Evolutionary conservation across 306 rosid genomes (phyloP).

Genomic region (Dicorynia guianensis): DNA sequence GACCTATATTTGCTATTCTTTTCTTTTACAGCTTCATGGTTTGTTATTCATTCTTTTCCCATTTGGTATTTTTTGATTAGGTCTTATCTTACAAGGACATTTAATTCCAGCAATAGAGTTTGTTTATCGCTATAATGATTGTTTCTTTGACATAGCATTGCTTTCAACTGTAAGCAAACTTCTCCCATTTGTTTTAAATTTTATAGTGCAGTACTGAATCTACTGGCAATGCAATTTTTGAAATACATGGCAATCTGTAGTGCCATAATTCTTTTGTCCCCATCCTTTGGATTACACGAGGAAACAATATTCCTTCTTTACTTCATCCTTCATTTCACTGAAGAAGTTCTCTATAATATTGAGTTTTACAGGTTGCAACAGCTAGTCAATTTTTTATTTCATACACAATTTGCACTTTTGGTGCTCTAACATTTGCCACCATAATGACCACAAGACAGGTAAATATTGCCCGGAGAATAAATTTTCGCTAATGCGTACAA

Average conservation of each 20-base stretch:
- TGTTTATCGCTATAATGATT: constrained; percentile 76
- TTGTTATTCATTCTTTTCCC: constrained; percentile 35
- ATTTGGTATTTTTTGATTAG: constrained; percentile 50
- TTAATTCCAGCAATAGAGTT: constrained; percentile 78
- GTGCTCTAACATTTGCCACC: constrained; percentile 92
- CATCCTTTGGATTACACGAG: neutral
- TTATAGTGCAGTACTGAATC: neutral
- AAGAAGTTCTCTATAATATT: constrained; percentile 10
- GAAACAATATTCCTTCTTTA: constrained; percentile 3
- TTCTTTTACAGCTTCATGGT: constrained; percentile 37
- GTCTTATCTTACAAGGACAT: constrained; percentile 85
- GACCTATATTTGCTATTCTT: constrained; percentile 7
- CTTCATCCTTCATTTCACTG: constrained; percentile 29
- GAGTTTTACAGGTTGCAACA: constrained; percentile 81
- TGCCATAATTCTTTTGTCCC: neutral
- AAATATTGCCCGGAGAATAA: constrained; percentile 9
- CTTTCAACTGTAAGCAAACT: constrained; percentile 82
- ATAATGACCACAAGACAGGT: constrained; percentile 99
- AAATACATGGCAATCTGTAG: neutral
- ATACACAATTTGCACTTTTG: constrained; percentile 94
- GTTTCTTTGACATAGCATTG: constrained; percentile 79
- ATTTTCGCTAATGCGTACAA: neutral
- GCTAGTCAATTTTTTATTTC: constrained; percentile 93
- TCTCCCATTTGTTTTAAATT: constrained; percentile 15
- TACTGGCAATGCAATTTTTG: neutral